Evolutionary conservation across 371 early-diverging fungal genomes (phyloP).

Genomic region (Rhizopus microsporus): DNA sequence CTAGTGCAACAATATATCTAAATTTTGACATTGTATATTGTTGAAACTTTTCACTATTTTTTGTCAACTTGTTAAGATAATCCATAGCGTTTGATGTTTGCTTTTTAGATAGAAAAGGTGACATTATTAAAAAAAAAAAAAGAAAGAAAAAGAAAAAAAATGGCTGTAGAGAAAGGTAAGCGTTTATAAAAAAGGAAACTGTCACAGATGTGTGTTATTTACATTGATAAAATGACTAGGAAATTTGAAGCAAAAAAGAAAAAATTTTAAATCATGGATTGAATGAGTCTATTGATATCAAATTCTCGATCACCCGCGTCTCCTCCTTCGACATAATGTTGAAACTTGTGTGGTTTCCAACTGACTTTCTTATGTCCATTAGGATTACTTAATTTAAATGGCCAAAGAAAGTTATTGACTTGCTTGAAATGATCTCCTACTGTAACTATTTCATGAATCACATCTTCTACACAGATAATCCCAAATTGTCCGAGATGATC

Average conservation of each 20-base stretch:
- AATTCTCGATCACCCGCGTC: constrained; percentile 96
- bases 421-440: constrained; percentile 84
- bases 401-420: constrained; percentile 98
- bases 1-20: constrained; percentile 5
- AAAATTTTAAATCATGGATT: constrained; percentile 88
- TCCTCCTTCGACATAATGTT: constrained; percentile 98
- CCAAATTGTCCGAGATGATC: constrained; percentile 88
- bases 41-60: neutral
- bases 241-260: neutral
- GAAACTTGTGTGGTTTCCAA: constrained; percentile 91
- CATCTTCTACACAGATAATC: constrained; percentile 97
- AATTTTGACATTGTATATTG: constrained; percentile 13
- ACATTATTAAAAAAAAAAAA: neutral
- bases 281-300: constrained; percentile 93
- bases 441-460: constrained; percentile 98
- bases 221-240: neutral
- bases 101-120: neutral
- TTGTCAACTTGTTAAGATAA: neutral
- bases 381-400: constrained; percentile 98
- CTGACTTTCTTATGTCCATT: constrained; percentile 71
- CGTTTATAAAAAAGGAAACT: neutral
- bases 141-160: neutral
- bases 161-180: neutral
- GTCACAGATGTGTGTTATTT: neutral
- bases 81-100: neutral